phyloP scores from a whole-genome alignment of 441 rosid species.

The Pelargonium citronellum region DNA sequence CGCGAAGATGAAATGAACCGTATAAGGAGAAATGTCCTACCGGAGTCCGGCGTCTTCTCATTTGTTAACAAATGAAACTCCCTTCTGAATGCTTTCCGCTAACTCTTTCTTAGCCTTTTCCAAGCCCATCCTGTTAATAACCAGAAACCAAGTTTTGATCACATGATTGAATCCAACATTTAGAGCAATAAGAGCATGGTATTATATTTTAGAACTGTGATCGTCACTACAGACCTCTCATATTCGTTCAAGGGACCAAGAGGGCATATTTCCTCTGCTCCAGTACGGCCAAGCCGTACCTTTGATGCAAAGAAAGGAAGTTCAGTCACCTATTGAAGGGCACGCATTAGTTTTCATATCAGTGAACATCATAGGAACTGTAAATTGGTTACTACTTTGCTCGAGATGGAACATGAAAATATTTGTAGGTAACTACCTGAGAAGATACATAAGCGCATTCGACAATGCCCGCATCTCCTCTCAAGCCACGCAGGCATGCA shows the following conservation, averaged over 20 bases:
- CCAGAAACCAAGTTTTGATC: no score
- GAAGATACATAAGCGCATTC: conserved; percentile 59
- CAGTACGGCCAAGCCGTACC: conserved; percentile 56
- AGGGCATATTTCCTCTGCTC: conserved; percentile 58
- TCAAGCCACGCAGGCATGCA: conserved; percentile 66
- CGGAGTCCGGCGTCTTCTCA: conserved; percentile 17
- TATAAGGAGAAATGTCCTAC: no score
- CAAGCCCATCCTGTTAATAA: conserved; percentile 39
- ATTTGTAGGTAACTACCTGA: conserved; percentile 29
- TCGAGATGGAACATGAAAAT: background rate
- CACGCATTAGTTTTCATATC: background rate
- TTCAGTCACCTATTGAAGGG: conserved; percentile 47
- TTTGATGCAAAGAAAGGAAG: conserved; percentile 65
- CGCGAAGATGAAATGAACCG: no score
- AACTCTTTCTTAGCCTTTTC: conserved; percentile 65
- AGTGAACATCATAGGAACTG: background rate
- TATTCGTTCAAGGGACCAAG: conserved; percentile 60
- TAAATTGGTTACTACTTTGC: background rate
- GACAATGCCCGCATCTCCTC: conserved; percentile 57
- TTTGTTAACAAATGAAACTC: conserved; percentile 47
- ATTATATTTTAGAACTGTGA: no score
- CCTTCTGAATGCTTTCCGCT: conserved; percentile 64
- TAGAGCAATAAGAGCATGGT: no score
- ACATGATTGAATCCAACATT: no score
- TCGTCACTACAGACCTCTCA: conserved; percentile 36